phyloP scores from a whole-genome alignment of 352 stramenopile genomes.

The Pythium brassicae region DNA sequence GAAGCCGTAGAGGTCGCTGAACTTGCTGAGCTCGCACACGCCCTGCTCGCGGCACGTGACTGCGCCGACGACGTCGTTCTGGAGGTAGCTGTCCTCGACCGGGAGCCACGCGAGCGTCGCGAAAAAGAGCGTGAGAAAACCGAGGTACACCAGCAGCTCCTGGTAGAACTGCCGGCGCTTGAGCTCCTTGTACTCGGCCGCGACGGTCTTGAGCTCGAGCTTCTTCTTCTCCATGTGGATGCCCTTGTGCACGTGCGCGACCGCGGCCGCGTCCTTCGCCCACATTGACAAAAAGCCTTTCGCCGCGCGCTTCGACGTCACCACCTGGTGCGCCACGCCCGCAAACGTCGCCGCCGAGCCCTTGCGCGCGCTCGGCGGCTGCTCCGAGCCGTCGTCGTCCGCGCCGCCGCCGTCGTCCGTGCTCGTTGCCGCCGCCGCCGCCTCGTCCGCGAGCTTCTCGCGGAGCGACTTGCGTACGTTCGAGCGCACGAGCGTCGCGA shows the following conservation, averaged over 20 bases:
- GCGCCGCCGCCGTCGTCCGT: constrained; percentile 5
- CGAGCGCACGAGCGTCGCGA: constrained; percentile 56
- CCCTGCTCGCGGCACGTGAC: constrained; percentile 78
- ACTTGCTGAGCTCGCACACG: constrained; percentile 75
- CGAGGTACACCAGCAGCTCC: constrained; percentile 80
- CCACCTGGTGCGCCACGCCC: constrained; percentile 67
- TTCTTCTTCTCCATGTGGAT: constrained; percentile 91
- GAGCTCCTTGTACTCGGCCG: constrained; percentile 84
- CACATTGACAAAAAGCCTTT: constrained; percentile 78
- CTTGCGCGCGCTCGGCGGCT: constrained; percentile 17
- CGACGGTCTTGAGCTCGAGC: constrained; percentile 65
- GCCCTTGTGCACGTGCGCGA: constrained; percentile 67
- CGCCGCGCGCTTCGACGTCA: constrained; percentile 63
- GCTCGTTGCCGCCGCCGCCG: constrained; percentile 3
- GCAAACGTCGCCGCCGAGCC: constrained; percentile 45
- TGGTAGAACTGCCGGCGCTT: constrained; percentile 87
- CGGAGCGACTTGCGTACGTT: constrained; percentile 42
- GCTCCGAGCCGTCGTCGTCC: background rate
- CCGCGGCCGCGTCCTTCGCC: constrained; percentile 36
- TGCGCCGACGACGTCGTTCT: constrained; percentile 77
- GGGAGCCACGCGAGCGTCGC: constrained; percentile 73
- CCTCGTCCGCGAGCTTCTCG: constrained; percentile 6
- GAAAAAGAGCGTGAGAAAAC: constrained; percentile 78
- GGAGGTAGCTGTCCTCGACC: constrained; percentile 77
- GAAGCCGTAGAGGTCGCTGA: constrained; percentile 78